Base-by-base conservation (phyloP, 2,329 filamentous ascomycete genomes). In the Triangularia verruculosa region DNA sequence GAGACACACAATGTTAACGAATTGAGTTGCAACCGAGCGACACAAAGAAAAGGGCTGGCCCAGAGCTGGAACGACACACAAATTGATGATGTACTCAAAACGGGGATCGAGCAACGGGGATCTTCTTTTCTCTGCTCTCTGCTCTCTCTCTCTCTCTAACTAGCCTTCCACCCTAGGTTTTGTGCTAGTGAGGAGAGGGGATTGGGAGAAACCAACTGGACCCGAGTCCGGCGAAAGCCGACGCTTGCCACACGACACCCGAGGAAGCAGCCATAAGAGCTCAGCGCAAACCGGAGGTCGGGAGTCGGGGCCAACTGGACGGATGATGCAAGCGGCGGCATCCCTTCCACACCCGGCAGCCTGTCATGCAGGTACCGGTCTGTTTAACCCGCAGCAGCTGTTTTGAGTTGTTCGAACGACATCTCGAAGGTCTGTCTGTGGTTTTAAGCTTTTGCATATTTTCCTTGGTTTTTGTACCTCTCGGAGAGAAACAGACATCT, bases 141-240 rank as follows among this genome's bases (percentile, higher is more conserved):
- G 12, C 32, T 34, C 32, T 34, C 32, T 34, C 11, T 39, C 13
- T 15, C 34, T 47, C 17, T 12, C n/a, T 47, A 47, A 47, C n/a
- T 47, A n/a, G 17, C n/a, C 17, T 15, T 17, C 39, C 6, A 47
- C n/a, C 39, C 39, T 47, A 47, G 34, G 34, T n/a, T 39, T 32
- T 32, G n/a, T n/a, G 30, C 30, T 32, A 32, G 30, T 32, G 30
- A 32, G 30, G 30, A n/a, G 30, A 32, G 30, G 30, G 30, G 30
- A 32, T 32, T 32, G 30, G 30, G 30, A 34, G 3, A 11, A n/a
- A n/a, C 4, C 2, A 9, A 34, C 24, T 25, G 54, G 28, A 39
- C 30, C n/a, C 30, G 59, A 62, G 55, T 51, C 64, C 61, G 61
- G 47, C 32, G 62, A 66, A 67, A 69, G 67, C 67, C 67, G 67